Evolutionary conservation across 495 filamentous ascomycete species (phyloP).

Genomic region (Penicillium verhagenii): DNA sequence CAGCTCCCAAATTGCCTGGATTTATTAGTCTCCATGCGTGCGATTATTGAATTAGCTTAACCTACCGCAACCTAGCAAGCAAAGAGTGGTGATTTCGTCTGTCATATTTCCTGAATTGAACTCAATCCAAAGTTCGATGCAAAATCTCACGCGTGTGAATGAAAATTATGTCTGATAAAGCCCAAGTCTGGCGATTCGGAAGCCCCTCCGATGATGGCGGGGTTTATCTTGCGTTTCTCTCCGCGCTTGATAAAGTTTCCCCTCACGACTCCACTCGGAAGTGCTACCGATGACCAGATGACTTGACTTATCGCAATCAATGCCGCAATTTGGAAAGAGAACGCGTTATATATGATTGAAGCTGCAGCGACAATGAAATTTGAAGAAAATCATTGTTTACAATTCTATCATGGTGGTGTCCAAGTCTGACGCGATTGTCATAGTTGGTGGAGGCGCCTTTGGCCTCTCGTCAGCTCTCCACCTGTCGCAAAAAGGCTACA

Average conservation of each 20-base stretch:
- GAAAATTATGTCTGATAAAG: background rate
- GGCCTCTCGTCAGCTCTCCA: constrained; percentile 53
- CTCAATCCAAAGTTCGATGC: too few species aligned
- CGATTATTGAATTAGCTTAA: background rate
- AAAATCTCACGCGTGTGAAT: background rate
- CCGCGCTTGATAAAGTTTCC: background rate
- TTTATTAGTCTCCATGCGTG: background rate
- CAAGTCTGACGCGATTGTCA: constrained; percentile 21
- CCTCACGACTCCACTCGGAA: constrained; percentile 5
- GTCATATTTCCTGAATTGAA: constrained; percentile 9
- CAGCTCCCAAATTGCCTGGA: constrained; percentile 38
- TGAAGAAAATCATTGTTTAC: background rate
- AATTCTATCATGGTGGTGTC: constrained; percentile 20
- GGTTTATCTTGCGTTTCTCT: background rate
- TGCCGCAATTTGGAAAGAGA: background rate
- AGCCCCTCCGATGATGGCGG: constrained; percentile 13
- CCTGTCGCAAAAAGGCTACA: constrained; percentile 45
- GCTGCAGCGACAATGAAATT: background rate
- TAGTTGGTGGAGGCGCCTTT: constrained; percentile 50
- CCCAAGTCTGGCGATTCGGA: constrained; percentile 5
- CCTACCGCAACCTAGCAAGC: constrained; percentile 40
- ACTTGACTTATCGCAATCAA: background rate
- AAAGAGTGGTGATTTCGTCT: constrained; percentile 26
- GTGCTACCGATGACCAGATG: background rate
- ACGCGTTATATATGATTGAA: constrained; percentile 1